phyloP scores from a whole-genome alignment of 116 monocot species.

The Zostera marina region DNA sequence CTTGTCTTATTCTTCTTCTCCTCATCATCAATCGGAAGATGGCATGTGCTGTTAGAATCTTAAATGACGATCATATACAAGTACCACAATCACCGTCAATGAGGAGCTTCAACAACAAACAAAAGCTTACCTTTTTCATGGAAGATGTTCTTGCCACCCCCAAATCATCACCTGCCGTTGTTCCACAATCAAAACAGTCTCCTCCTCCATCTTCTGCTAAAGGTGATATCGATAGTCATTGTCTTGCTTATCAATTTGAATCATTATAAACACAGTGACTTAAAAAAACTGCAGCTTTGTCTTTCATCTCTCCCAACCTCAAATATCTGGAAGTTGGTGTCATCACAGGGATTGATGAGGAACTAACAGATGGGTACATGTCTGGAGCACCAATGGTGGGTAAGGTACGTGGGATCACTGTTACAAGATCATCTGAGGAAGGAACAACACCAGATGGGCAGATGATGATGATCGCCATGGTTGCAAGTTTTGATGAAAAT shows the following conservation, averaged over 20 bases:
- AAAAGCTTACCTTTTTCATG: slow-evolving; percentile 1
- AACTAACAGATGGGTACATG: slow-evolving; percentile 5
- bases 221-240: slow-evolving; percentile 1
- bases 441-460: not conserved
- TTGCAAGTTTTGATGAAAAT: slow-evolving; percentile 8
- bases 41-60: not conserved
- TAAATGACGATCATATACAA: not conserved
- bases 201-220: not conserved
- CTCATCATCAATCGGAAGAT: not conserved
- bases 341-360: slow-evolving; percentile 6
- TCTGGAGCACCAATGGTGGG: slow-evolving; percentile 7
- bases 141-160: not conserved
- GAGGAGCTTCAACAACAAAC: not conserved
- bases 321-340: slow-evolving; percentile 9
- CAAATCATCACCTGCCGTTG: not conserved
- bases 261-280: not conserved
- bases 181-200: too few relatives aligned
- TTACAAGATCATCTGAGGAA: slow-evolving; percentile 2
- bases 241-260: slow-evolving; percentile 2
- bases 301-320: slow-evolving; percentile 1
- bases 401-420: slow-evolving; percentile 7
- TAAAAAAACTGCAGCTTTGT: not conserved
- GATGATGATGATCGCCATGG: slow-evolving; percentile 17
- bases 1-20: not conserved
- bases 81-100: not conserved